Base-by-base conservation (phyloP, 148 eudicot genomes). In the Rhododendron vialii region DNA sequence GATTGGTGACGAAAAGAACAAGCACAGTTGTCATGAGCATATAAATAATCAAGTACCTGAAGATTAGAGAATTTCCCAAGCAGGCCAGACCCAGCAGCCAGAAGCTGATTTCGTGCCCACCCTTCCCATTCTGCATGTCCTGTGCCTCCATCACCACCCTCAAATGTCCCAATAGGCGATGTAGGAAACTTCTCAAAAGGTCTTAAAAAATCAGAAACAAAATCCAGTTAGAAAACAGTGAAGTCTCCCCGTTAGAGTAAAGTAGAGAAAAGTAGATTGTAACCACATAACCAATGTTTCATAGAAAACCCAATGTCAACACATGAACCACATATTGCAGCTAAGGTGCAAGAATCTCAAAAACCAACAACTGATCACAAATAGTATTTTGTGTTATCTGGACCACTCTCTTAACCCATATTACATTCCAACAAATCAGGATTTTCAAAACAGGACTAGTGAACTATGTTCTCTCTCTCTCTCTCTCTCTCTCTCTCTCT, bases 21-120 rank as follows among this genome's bases (percentile, higher is more conserved):
- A 78, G 81, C 28, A 78, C 55, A 36, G 30, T 55, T 22, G 33
- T 38, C 41, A 24, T 26, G 1, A 59, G 11, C 10, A 71, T 63
- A 20, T 22, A 20, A 22, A 14, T 22, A n/a, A 61, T 41, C 17
- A 26, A 55, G 47, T 90, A 96, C 99, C 98, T 96, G 98, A 90
- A 96, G 87, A 85, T 93, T 90, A 36, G 90, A 92, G 86, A 95
- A 94, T 87, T 95, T 96, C 28, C 93, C 98, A 48, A 89, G 89
- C 88, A 96, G 91, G 77, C 94, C 98, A 87, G 99, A 95, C 74
- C 99, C 98, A 86, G 90, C 92, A 4, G 92, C 90, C 93, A 91
- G 92, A 75, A 95, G 88, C 85, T 96, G 94, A 89, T 90, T 88
- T 45, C 89, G 86, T 15, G 99, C 98, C 96, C 98, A 96, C 28